Conservation (phyloP, 768 basidiomycete species). For the Phanerodontia chrysosporium region DNA sequence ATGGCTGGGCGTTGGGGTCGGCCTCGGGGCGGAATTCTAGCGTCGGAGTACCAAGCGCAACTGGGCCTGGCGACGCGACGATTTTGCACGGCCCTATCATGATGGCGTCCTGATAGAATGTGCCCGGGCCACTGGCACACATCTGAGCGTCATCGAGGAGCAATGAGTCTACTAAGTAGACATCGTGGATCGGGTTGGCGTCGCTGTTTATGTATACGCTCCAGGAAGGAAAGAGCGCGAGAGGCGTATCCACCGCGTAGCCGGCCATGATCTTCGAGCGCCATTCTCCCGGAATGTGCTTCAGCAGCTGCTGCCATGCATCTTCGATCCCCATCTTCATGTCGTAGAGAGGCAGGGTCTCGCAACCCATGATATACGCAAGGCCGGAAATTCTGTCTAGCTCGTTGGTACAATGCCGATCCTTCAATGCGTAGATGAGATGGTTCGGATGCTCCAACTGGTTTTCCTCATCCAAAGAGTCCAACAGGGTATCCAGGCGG, state of each 20-base stretch:
- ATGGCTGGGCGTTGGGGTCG: no score
- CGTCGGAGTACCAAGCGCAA: no score
- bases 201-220: no score
- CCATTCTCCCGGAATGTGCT: not conserved
- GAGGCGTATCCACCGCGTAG: not conserved
- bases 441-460: not conserved
- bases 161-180: no score
- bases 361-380: not conserved
- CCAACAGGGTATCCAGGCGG: not conserved
- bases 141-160: no score
- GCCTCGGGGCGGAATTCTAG: no score
- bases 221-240: not conserved
- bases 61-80: no score
- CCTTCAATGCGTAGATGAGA: not conserved
- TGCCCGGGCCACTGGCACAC: no score
- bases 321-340: not conserved
- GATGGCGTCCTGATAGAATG: no score
- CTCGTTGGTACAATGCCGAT: not conserved
- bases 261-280: not conserved
- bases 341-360: not conserved
- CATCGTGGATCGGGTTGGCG: no score
- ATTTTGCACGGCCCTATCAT: no score
- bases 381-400: slow-evolving; percentile 4
- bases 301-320: not conserved
- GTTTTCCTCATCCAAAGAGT: not conserved